These are phyloP conservation scores for Cinnamomum micranthum DNA, from an alignment of 164 flowering plant genomes.

Conservation along the genomic window DNA sequence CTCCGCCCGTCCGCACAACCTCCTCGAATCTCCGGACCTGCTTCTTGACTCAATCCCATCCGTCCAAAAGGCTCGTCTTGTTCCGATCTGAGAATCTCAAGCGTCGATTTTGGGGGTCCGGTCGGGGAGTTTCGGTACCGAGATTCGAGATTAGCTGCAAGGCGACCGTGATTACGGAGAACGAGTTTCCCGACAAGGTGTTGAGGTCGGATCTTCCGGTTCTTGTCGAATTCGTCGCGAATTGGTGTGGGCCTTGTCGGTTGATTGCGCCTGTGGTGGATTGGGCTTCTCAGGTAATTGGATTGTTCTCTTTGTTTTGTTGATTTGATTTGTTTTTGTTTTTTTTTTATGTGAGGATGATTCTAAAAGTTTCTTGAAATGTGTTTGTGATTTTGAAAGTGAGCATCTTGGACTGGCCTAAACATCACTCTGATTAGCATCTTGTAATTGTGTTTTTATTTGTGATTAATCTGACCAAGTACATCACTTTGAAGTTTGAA, in stretches of 20 bases:
- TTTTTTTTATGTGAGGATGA: not conserved
- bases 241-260: conserved; percentile 92
- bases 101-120: not conserved
- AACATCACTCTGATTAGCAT: too few species aligned
- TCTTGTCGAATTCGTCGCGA: conserved; percentile 82
- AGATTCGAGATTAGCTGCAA: conserved; percentile 20
- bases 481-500: too few species aligned
- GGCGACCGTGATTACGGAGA: conserved; percentile 46
- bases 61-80: not conserved
- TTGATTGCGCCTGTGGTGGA: conserved; percentile 62
- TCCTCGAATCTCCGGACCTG: not conserved
- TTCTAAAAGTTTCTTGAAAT: not conserved
- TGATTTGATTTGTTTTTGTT: not conserved
- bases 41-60: not conserved
- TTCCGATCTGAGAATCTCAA: not conserved
- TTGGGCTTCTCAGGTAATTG: conserved; percentile 52
- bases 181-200: conserved; percentile 49
- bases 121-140: not conserved
- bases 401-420: too few species aligned
- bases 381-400: too few species aligned
- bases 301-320: not conserved
- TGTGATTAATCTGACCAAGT: too few species aligned
- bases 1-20: conserved; percentile 1
- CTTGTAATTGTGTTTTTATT: too few species aligned
- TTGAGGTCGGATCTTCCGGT: conserved; percentile 64